phyloP scores from a whole-genome alignment of 2,329 filamentous ascomycete genomes.

The Alternaria panax region DNA sequence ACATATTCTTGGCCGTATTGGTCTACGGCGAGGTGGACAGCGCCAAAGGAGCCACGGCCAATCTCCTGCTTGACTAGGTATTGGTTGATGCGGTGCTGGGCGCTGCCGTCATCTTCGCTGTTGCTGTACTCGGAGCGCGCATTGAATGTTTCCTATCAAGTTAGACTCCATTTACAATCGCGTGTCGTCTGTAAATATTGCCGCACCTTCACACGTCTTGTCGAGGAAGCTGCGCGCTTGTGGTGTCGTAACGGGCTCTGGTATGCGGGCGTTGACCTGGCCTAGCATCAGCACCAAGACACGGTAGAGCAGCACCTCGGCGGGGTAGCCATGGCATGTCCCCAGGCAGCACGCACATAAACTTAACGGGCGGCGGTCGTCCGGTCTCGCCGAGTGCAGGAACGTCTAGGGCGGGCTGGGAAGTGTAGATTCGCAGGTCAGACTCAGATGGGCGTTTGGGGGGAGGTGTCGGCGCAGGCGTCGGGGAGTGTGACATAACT shows the following conservation, averaged over 20 bases:
- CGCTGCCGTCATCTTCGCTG: constrained; percentile 80
- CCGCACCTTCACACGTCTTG: constrained; percentile 68
- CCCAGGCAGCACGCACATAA: constrained; percentile 53
- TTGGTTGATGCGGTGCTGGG: constrained; percentile 90
- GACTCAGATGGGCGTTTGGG: constrained; percentile 29
- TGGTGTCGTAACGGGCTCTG: constrained; percentile 72
- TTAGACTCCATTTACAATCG: not conserved
- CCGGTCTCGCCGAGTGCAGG: constrained; percentile 48
- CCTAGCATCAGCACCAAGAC: constrained; percentile 22
- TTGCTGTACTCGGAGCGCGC: constrained; percentile 86
- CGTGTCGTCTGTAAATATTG: not conserved
- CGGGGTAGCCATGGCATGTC: constrained; percentile 28
- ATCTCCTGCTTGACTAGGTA: constrained; percentile 95
- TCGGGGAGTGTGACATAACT: constrained; percentile 28
- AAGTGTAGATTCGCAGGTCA: constrained; percentile 51
- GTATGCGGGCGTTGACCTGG: constrained; percentile 65
- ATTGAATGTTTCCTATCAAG: constrained; percentile 81
- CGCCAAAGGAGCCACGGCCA: constrained; percentile 93
- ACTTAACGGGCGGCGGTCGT: constrained; percentile 57
- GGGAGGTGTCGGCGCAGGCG: constrained; percentile 21
- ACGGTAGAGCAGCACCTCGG: constrained; percentile 23
- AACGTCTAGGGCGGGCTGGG: constrained; percentile 59
- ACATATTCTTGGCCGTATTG: constrained; percentile 94
- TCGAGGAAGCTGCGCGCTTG: constrained; percentile 65
- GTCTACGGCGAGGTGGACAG: constrained; percentile 88